phyloP scores from a whole-genome alignment of 2,329 filamentous ascomycete species.

The Didymella sp. region DNA sequence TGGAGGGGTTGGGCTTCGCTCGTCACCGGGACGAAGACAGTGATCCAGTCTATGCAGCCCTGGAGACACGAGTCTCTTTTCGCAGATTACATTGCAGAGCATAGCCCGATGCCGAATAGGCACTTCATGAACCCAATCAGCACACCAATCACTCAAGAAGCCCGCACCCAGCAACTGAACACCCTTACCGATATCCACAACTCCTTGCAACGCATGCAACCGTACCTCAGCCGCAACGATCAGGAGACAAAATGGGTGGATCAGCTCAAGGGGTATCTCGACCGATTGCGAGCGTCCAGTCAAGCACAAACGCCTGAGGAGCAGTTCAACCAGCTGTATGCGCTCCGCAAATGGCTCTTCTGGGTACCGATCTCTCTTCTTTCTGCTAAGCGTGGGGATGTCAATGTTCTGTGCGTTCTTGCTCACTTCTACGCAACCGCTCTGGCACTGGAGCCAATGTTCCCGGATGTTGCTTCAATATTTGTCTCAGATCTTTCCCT shows the following conservation, averaged over 20 bases:
- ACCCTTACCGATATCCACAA: constrained; percentile 52
- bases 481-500: constrained; percentile 76
- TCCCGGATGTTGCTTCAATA: constrained; percentile 86
- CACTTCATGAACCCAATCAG: constrained; percentile 68
- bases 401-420: constrained; percentile 80
- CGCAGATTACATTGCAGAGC: constrained; percentile 79
- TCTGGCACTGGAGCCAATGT: constrained; percentile 85
- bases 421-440: constrained; percentile 92
- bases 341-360: constrained; percentile 90
- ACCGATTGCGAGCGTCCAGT: constrained; percentile 52
- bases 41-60: constrained; percentile 88
- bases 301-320: constrained; percentile 68
- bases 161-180: constrained; percentile 62
- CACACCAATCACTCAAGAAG: constrained; percentile 65
- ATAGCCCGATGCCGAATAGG: constrained; percentile 55
- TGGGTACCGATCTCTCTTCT: constrained; percentile 90
- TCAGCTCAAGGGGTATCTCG: constrained; percentile 57
- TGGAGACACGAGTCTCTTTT: constrained; percentile 93
- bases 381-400: constrained; percentile 76
- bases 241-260: constrained; percentile 58
- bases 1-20: constrained; percentile 94
- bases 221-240: constrained; percentile 53
- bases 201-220: constrained; percentile 54
- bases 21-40: constrained; percentile 66
- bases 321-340: constrained; percentile 88